Base-by-base conservation (phyloP, 164 flowering plant genomes). In the Stephania japonica region DNA sequence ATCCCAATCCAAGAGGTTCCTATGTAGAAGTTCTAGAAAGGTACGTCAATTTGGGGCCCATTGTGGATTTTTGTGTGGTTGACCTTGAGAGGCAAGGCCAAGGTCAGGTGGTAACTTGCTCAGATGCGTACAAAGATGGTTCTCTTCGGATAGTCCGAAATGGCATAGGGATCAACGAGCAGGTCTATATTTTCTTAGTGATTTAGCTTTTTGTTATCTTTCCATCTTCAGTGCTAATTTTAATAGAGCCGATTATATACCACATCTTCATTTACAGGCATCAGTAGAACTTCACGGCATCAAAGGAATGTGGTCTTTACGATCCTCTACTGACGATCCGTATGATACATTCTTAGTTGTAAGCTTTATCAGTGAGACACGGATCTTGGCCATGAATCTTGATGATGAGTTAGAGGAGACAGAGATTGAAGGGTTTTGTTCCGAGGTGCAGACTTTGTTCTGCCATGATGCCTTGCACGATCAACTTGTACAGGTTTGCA, bases 61-160 rank as follows among this genome's bases (percentile, higher is more conserved):
- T 93, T 70, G 96, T 90, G 67, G 98, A 95, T 82, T 95, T 95
- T 77, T 93, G 97, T 81, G 97, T 95, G 76, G 99, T 95, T 50
- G 99, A 95, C 84, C 90, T 91, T 70, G 99, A 95, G 86, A 91
- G 99, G 83, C 98, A 95, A 83, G 99, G 99, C 59, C 99, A 95
- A 83, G 97, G 99, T 50, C 99, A 95, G 82, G 98, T 95, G 75
- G 98, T 91, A 23, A 93, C 99, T 73, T 95, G 99, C 83, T 95
- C 99, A 26, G 99, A 98, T 79, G 98, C 99, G 56, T 91, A 88
- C 69, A 96, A 96, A 78, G 99, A 96, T 89, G 99, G 99, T 73
- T 96, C 99, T 77, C 93, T 96, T 70, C 98, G 98, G 49, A 82
- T 93, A 27, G 98, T 96, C 72, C 92, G 98, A 12, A 96, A 96